Evolutionary conservation across 768 basidiomycete species (phyloP), one percentile per base, ranked within the genome.

Genomic region (Phlebiopsis flavidoalba): DNA sequence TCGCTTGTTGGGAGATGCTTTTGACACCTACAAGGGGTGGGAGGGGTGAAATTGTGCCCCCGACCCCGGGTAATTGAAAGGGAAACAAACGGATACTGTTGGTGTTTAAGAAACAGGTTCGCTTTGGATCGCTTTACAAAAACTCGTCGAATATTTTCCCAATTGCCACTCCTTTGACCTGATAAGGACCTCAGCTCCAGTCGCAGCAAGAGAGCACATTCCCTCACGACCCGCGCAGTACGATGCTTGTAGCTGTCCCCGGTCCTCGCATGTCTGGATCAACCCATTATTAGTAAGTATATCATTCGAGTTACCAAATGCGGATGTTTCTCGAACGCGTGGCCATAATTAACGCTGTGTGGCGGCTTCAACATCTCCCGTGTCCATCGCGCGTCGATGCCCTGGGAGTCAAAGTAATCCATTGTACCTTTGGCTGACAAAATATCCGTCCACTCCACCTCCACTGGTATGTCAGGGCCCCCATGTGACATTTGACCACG

Each of bases 301-400:
- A 15, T n/a, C n/a, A 53, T 21, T 12, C 22, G 31, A 26, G 4
- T 40, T 17, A 46, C 11, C 50, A 43, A n/a, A 17, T 21, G 17
- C 35, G 17, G 12, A 17, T n/a, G 14, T 5, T 5, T 21, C 19
- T 11, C 65, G 15, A 59, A 87, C 87, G n/a, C n/a, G 77, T 89
- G 88, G 53, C 87, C 88, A 67, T 94, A 94, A 71, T 93, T 95
- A 45, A 92, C 90, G 43, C 93, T n/a, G 80, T 8, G 91, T 90
- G 1, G 87, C 84, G 3, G 84, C 89, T 57, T 93, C 91, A 35
- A 94, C 50, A 95, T 73, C 73, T 98, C 95, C 26, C 74, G 74
- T 5, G 83, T 76, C 74, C 86, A 96, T 51, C 75, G 75, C 45
- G 77, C 69, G 33, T 81, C 74, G 40, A 95, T 78, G 21, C 83